Evolutionary conservation across 176 grass and related monocot genomes (phyloP), one percentile per base, ranked within the genome.

Genomic region (Rhynchospora breviuscula): DNA sequence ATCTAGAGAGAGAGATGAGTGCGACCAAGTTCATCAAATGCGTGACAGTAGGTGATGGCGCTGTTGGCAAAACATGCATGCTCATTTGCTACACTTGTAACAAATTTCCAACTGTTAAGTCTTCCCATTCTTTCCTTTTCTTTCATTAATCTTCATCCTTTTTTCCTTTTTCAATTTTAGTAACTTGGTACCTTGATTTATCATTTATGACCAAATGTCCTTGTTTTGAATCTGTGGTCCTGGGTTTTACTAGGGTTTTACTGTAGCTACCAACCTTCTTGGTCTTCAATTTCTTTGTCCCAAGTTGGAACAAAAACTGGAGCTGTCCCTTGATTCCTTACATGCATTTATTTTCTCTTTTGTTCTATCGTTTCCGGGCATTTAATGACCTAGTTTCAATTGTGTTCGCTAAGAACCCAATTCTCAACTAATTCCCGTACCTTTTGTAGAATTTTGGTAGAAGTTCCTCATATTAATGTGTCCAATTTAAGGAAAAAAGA

Each of bases 21-120:
- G 88, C 86, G 26, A 92, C 97, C 73, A 99, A 93, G 93, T 99
- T 96, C 89, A 99, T 99, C 72, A 99, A 99, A 90, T 99, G 97
- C 88, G 97, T 99, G 9, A 99, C 97, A 10, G 97, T 99, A 29
- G 97, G 97, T 2, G 97, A 98, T 86, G 97, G 97, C 45, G 97
- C 97, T 3, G 97, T 99, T 62, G 97, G 97, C 60, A 99, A 99
- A 84, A 99, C 97, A 29, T 99, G 97, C 89, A 99, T 99, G 97
- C 97, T 99, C 81, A 99, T 99, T 91, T 99, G 97, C 97, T 99
- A 99, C 87, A 99, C 97, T 91, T 95, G 97, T 90, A 99, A 99
- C 93, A 99, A 95, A 86, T 99, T 99, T 77, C 96, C 97, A 61
- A 96, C 93, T 44, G 97, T 99, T 83, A 33, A 2, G 35, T 21